These are phyloP conservation scores for Paxillus rubicundulus DNA, from an alignment of 768 basidiomycete genomes.

Conservation along the genomic window DNA sequence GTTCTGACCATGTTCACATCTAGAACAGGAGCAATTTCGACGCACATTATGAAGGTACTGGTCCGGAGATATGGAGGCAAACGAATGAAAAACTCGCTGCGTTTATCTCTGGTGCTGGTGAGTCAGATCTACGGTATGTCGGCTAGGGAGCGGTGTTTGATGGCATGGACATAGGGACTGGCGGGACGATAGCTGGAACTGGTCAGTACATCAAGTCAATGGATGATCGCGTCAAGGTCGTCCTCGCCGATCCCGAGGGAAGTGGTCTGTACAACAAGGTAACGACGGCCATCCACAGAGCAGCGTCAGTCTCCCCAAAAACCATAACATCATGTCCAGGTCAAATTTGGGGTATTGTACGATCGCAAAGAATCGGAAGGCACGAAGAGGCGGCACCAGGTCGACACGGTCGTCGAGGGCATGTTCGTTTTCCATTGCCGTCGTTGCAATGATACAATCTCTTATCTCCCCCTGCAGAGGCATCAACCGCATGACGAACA, in stretches of 20 bases:
- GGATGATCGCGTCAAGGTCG: constrained; percentile 62
- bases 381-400: constrained; percentile 87
- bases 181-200: constrained; percentile 88
- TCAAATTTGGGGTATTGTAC: constrained; percentile 94
- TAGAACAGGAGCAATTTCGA: constrained; percentile 88
- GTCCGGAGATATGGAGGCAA: constrained; percentile 94
- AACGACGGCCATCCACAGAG: not conserved
- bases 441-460: not conserved
- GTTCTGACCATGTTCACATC: not conserved
- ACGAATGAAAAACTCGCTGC: constrained; percentile 78
- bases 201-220: constrained; percentile 78
- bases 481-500: constrained; percentile 89
- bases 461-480: constrained; percentile 49
- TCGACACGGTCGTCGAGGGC: constrained; percentile 94
- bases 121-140: constrained; percentile 4
- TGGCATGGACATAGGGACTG: constrained; percentile 64
- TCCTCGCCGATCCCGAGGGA: constrained; percentile 89
- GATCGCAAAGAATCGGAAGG: constrained; percentile 92
- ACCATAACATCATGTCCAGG: constrained; percentile 35
- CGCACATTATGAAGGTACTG: constrained; percentile 87
- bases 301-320: not conserved
- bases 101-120: constrained; percentile 89
- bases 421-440: constrained; percentile 50
- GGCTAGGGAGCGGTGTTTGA: not conserved
- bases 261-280: constrained; percentile 96